phyloP scores from a whole-genome alignment of 257 asterid genomes.

The Solanum stenotomum region DNA sequence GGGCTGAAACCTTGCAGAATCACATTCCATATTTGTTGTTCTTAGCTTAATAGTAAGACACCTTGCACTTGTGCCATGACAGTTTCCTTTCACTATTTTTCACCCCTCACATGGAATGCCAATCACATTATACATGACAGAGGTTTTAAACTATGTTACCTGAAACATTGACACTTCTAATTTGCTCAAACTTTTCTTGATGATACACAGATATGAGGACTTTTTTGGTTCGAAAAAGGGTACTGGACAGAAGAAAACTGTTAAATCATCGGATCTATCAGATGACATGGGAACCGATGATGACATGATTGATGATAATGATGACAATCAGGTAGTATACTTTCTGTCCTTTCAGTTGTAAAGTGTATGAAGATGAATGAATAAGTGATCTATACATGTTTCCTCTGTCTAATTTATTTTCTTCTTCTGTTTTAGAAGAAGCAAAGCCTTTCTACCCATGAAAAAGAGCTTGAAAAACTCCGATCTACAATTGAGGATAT shows the following conservation, averaged over 20 bases:
- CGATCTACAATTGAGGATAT: slow-evolving; percentile 61
- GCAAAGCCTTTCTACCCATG: slow-evolving; percentile 65
- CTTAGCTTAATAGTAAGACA: neutral
- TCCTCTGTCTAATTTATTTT: neutral
- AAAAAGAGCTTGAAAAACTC: slow-evolving; percentile 57
- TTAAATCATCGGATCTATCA: slow-evolving; percentile 32
- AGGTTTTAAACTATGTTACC: neutral
- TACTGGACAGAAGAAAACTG: slow-evolving; percentile 36
- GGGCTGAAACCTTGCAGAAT: neutral
- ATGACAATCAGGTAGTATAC: slow-evolving; percentile 27
- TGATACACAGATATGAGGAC: slow-evolving; percentile 29
- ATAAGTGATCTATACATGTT: neutral
- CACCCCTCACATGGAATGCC: neutral
- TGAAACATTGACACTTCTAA: neutral
- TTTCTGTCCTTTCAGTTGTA: neutral
- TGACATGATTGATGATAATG: slow-evolving; percentile 20
- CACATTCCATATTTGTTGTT: neutral
- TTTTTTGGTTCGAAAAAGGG: slow-evolving; percentile 50
- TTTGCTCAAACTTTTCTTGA: neutral
- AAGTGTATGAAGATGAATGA: neutral
- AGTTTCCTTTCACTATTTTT: neutral
- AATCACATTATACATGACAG: neutral
- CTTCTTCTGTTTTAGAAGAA: slow-evolving; percentile 30
- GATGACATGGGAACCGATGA: slow-evolving; percentile 39
- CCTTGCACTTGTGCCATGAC: neutral